phyloP scores from a whole-genome alignment of 805 yeast species.

The Sungouiozyma intestinalis region DNA sequence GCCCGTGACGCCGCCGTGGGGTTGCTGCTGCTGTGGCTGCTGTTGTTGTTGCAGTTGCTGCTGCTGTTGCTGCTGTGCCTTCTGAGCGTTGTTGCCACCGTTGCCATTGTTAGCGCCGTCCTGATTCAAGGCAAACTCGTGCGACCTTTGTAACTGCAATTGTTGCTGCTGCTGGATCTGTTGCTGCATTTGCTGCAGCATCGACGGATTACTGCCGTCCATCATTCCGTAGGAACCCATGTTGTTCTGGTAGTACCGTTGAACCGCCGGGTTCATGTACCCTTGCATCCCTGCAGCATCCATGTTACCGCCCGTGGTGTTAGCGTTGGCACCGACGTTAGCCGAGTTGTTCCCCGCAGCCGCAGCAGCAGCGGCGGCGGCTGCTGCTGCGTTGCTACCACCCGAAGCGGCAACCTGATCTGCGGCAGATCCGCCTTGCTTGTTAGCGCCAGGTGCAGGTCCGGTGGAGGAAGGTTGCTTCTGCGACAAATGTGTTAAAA shows the following conservation, averaged over 20 bases:
- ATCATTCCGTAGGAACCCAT: slow-evolving; percentile 15
- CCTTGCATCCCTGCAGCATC: background rate
- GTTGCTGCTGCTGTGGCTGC: slow-evolving; percentile 13
- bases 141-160: background rate
- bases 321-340: background rate
- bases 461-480: slow-evolving; percentile 11
- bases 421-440: slow-evolving; percentile 1
- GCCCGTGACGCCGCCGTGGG: slow-evolving; percentile 2
- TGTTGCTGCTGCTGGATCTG: slow-evolving; percentile 1
- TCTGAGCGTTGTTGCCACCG: slow-evolving; percentile 6
- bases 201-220: slow-evolving; percentile 18
- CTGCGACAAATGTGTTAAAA: slow-evolving; percentile 25
- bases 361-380: slow-evolving; percentile 1
- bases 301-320: background rate
- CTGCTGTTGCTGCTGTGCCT: slow-evolving; percentile 5
- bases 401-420: slow-evolving; percentile 10
- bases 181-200: slow-evolving; percentile 6
- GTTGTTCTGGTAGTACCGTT: slow-evolving; percentile 21
- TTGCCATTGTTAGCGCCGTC: slow-evolving; percentile 2
- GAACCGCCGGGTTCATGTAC: slow-evolving; percentile 17
- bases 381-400: slow-evolving; percentile 2
- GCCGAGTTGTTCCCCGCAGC: slow-evolving; percentile 2
- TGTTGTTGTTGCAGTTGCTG: slow-evolving; percentile 8
- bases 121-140: background rate
- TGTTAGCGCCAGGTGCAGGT: background rate